phyloP scores from a whole-genome alignment of 345 rosid genomes.

The Ceriops zippeliana region DNA sequence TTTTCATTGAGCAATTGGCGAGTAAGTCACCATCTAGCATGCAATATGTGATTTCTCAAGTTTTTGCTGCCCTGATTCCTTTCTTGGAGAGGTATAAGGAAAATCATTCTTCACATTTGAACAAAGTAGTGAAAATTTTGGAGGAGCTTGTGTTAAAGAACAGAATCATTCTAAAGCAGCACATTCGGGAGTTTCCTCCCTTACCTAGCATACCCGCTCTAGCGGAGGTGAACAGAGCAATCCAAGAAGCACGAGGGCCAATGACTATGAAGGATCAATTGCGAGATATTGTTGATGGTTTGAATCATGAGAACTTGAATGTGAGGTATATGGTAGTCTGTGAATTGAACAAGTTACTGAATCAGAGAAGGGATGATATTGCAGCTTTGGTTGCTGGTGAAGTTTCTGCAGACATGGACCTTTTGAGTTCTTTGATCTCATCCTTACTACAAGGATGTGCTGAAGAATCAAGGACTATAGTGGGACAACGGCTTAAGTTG shows the following conservation, averaged over 20 bases:
- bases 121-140: conserved; percentile 72
- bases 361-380: conserved; percentile 63
- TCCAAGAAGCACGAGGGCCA: conserved; percentile 87
- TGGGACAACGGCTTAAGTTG: conserved; percentile 86
- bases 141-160: conserved; percentile 88
- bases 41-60: conserved; percentile 84
- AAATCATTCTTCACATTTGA: conserved; percentile 44
- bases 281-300: conserved; percentile 65
- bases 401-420: conserved; percentile 72
- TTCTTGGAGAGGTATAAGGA: conserved; percentile 74
- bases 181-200: conserved; percentile 81
- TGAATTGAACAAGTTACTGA: conserved; percentile 85
- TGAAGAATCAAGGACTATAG: conserved; percentile 89
- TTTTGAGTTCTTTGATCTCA: conserved; percentile 73
- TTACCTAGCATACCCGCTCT: conserved; percentile 77
- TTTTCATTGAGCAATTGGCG: conserved; percentile 72
- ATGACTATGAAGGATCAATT: conserved; percentile 86
- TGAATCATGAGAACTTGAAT: conserved; percentile 92
- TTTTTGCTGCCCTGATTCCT: conserved; percentile 92
- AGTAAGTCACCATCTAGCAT: conserved; percentile 76
- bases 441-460: conserved; percentile 91
- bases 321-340: conserved; percentile 95
- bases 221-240: conserved; percentile 74
- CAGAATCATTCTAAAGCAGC: conserved; percentile 72
- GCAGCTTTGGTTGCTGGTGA: conserved; percentile 71